phyloP scores from a whole-genome alignment of 78 protist species.

The Capsaspora owczarzaki region DNA sequence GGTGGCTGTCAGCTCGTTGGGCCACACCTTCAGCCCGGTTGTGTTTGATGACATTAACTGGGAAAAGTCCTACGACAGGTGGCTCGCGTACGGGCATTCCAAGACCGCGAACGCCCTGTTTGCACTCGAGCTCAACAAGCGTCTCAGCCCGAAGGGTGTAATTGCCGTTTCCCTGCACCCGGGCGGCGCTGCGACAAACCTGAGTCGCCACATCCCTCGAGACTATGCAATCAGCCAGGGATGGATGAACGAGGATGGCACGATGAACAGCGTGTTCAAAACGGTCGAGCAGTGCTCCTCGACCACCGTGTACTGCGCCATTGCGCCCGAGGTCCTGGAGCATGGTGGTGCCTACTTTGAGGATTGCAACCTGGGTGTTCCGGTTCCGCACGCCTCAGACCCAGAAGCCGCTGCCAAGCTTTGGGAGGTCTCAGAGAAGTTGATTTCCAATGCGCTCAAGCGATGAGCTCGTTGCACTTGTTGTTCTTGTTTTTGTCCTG shows the following conservation, averaged over 20 bases:
- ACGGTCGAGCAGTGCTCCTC: background rate
- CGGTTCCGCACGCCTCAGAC: too few relatives aligned
- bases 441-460: too few relatives aligned
- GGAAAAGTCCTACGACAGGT: too few relatives aligned
- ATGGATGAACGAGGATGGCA: background rate
- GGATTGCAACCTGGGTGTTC: too few relatives aligned
- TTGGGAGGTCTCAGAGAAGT: too few relatives aligned
- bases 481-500: too few relatives aligned
- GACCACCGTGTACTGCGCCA: background rate
- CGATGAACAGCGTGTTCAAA: background rate
- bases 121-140: background rate
- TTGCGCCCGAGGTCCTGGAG: background rate
- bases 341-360: too few relatives aligned
- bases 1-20: background rate
- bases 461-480: too few relatives aligned
- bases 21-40: background rate
- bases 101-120: background rate
- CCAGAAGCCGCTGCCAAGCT: too few relatives aligned
- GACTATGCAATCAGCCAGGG: background rate
- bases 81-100: background rate
- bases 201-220: background rate
- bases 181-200: background rate
- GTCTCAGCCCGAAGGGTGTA: background rate
- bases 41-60: too few relatives aligned
- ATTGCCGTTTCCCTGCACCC: background rate